These are phyloP conservation scores for Cyberlindnera euphorbiiphila DNA, from an alignment of 805 yeast genomes.

Conservation along the genomic window DNA sequence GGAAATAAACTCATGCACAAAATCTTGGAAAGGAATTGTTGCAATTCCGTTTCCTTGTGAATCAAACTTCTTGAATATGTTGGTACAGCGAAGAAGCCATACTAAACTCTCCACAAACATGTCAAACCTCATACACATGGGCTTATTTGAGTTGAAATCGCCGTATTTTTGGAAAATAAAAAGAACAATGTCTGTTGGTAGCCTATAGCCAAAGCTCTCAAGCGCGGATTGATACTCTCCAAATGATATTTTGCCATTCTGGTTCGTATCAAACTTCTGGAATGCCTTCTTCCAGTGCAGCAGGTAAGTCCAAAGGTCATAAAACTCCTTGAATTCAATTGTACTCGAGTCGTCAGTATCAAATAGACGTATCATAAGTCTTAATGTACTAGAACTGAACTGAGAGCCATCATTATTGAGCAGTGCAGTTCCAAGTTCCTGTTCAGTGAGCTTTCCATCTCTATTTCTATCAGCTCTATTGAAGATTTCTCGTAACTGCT, in stretches of 20 bases:
- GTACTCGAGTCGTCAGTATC: conserved; percentile 45
- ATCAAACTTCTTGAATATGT: conserved; percentile 74
- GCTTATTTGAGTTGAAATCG: conserved; percentile 30
- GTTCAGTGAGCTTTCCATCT: conserved; percentile 51
- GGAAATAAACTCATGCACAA: conserved; percentile 48
- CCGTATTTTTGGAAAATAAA: conserved; percentile 57
- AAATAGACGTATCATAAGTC: conserved; percentile 60
- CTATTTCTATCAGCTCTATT: conserved; percentile 51
- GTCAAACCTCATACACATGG: conserved; percentile 61
- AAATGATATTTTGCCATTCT: conserved; percentile 56
- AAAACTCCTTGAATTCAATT: conserved; percentile 57
- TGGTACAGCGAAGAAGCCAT: conserved; percentile 72
- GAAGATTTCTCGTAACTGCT: conserved; percentile 46
- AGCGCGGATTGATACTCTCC: conserved; percentile 62
- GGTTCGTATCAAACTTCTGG: conserved; percentile 55
- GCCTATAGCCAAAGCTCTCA: conserved; percentile 60
- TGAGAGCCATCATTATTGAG: conserved; percentile 61
- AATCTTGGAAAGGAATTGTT: conserved; percentile 60
- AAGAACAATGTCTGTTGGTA: conserved; percentile 52
- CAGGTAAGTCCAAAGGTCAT: conserved; percentile 63
- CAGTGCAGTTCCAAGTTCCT: conserved; percentile 55
- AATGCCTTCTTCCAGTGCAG: conserved; percentile 64
- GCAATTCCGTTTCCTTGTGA: conserved; percentile 71
- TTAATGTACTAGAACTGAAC: conserved; percentile 57
- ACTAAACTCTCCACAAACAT: conserved; percentile 77